Evolutionary conservation across 2,329 filamentous ascomycete species (phyloP).

Genomic region (Hymenoscyphus linearis): DNA sequence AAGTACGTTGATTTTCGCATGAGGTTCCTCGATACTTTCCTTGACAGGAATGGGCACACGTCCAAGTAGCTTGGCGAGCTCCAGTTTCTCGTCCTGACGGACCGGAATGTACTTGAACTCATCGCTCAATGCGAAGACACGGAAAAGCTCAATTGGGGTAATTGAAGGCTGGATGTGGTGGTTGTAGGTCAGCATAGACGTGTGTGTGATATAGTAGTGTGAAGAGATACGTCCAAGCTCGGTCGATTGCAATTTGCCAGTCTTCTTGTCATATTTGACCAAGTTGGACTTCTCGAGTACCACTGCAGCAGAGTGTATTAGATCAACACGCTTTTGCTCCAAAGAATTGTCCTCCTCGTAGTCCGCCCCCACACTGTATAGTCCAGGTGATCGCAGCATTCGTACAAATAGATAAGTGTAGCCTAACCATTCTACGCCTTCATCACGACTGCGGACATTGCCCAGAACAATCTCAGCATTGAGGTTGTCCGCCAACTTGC

Average conservation of each 20-base stretch:
- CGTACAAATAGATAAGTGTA: conserved; percentile 98
- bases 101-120: conserved; percentile 99
- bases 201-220: conserved; percentile 96
- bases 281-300: conserved; percentile 84
- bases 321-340: conserved; percentile 95
- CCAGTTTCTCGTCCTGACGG: conserved; percentile 93
- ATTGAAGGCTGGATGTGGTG: conserved; percentile 90
- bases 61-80: conserved; percentile 84
- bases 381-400: conserved; percentile 89
- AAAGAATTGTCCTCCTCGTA: conserved; percentile 88
- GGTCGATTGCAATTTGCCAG: conserved; percentile 80
- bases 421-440: conserved; percentile 97
- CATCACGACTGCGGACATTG: conserved; percentile 84
- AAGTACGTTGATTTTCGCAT: conserved; percentile 96
- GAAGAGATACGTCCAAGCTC: conserved; percentile 94
- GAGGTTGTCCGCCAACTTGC: conserved; percentile 88
- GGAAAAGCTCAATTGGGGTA: conserved; percentile 91
- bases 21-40: conserved; percentile 92
- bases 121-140: conserved; percentile 90
- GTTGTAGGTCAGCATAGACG: conserved; percentile 96
- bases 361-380: conserved; percentile 94
- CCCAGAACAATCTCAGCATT: conserved; percentile 95
- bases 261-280: conserved; percentile 92
- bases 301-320: conserved; percentile 87
- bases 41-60: conserved; percentile 95